Evolutionary conservation across 768 basidiomycete genomes (phyloP), one percentile per base, ranked within the genome.

Genomic region (Hemileccinum impolitum): DNA sequence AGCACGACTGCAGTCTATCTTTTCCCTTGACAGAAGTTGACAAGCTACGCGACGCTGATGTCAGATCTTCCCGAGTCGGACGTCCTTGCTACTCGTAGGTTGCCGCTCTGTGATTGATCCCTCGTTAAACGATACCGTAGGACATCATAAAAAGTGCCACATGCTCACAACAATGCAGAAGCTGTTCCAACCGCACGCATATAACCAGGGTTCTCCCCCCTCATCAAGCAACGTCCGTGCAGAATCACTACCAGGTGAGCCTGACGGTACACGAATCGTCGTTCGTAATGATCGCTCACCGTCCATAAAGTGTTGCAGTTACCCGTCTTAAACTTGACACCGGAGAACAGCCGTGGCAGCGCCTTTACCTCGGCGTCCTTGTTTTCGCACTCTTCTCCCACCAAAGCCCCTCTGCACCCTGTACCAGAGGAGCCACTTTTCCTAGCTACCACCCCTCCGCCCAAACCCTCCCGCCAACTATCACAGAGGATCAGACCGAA

Each of bases 231-330:
- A 39, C 28, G 10, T n/a, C 21, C 7, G 25, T 11, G n/a, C 11
- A 8, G 17, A 17, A 28, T 7, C 30, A 19, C 47, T 8, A 7
- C 18, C 32, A 53, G 55, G 60, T 61, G 23, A 48, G 57, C n/a
- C n/a, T n/a, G n/a, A n/a, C n/a, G 7, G 18, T 11, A 1, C 21
- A 6, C 2, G 4, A 15, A 12, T 30, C 28, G 3, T 14, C 12
- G 7, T 17, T 36, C 41, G n/a, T 15, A 14, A 31, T 1, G 14
- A 36, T 43, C 32, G 23, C 47, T 60, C 28, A 63, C 43, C 6
- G 2, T 39, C 6, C 3, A 15, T 8, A 6, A 47, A 57, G 52
- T 19, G 11, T 40, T n/a, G 37, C 25, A 36, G 17, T 17, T 35
- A 6, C 23, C 32, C 13, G 14, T 7, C 23, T 5, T 10, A 26